Percentiles rank a stretch among this genome's conserved stretches.
Conservation (phyloP, 768 basidiomycete genomes). For the Phallus indusiatus region DNA sequence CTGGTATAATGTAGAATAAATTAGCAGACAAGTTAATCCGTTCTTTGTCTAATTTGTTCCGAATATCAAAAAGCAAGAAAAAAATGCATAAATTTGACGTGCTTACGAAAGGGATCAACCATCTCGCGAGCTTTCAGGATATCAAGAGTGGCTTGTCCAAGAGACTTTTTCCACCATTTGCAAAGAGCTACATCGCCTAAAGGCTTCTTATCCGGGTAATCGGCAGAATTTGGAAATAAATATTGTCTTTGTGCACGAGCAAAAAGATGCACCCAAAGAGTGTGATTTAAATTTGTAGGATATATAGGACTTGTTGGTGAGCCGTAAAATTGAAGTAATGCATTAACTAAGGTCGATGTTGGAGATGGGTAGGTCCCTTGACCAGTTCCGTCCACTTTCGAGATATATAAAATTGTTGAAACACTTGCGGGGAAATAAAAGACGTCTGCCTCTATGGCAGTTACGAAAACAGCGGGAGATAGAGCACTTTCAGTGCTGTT, state of each 20-base stretch:
- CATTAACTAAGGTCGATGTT: conserved; percentile 56
- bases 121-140: conserved; percentile 33
- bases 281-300: conserved; percentile 22
- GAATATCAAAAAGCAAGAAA: neutral
- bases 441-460: conserved; percentile 69
- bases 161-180: conserved; percentile 84
- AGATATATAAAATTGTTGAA: conserved; percentile 74
- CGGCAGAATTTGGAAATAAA: conserved; percentile 81
- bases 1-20: conserved; percentile 62
- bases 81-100: conserved; percentile 5
- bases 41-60: neutral
- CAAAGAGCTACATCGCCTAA: conserved; percentile 73
- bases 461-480: conserved; percentile 51
- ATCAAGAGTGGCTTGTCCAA: conserved; percentile 31
- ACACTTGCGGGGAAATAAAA: conserved; percentile 66
- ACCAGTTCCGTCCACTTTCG: conserved; percentile 92
- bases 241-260: conserved; percentile 89
- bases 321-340: conserved; percentile 56
- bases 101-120: conserved; percentile 17
- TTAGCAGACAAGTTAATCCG: neutral
- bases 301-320: conserved; percentile 41
- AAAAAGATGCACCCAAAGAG: conserved; percentile 80
- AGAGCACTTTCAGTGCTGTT: conserved; percentile 20
- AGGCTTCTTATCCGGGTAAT: conserved; percentile 59
- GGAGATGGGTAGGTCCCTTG: conserved; percentile 56